These are phyloP conservation scores for Fraxinus velutina DNA, from an alignment of 305 asterid genomes.

Conservation along the genomic window DNA sequence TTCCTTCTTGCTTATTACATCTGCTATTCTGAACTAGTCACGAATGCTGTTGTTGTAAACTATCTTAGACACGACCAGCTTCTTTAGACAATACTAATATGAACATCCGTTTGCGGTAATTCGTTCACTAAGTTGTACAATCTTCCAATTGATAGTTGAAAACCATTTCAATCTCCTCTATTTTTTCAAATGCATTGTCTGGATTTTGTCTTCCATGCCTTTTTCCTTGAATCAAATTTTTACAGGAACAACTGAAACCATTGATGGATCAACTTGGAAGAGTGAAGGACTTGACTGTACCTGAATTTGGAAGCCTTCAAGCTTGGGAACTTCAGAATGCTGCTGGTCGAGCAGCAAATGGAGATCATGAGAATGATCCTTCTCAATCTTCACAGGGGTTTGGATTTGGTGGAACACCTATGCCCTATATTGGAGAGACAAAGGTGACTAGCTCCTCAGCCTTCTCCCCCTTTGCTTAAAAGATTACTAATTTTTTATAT, in stretches of 20 bases:
- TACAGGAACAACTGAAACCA: constrained; percentile 81
- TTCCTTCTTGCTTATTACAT: background rate
- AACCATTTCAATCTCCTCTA: background rate
- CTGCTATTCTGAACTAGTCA: background rate
- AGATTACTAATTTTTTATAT: background rate
- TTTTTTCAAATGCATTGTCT: background rate
- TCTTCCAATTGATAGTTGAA: background rate
- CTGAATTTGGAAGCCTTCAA: constrained; percentile 83
- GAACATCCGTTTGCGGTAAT: background rate
- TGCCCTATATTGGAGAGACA: constrained; percentile 91
- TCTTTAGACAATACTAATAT: background rate
- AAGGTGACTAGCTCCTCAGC: constrained; percentile 43
- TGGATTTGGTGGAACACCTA: constrained; percentile 81
- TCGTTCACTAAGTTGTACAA: background rate
- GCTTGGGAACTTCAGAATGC: constrained; percentile 82
- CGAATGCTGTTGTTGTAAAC: background rate
- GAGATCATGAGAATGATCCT: constrained; percentile 58
- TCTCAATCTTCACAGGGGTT: constrained; percentile 55
- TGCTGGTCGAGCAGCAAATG: constrained; percentile 62
- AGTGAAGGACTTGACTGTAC: constrained; percentile 82
- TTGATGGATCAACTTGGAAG: constrained; percentile 71
- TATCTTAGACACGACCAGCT: background rate
- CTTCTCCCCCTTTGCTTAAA: constrained; percentile 3
- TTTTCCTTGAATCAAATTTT: background rate
- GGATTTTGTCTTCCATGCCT: background rate